Conservation (phyloP, 495 filamentous ascomycete genomes). For the Lentithecium fluviatile region DNA sequence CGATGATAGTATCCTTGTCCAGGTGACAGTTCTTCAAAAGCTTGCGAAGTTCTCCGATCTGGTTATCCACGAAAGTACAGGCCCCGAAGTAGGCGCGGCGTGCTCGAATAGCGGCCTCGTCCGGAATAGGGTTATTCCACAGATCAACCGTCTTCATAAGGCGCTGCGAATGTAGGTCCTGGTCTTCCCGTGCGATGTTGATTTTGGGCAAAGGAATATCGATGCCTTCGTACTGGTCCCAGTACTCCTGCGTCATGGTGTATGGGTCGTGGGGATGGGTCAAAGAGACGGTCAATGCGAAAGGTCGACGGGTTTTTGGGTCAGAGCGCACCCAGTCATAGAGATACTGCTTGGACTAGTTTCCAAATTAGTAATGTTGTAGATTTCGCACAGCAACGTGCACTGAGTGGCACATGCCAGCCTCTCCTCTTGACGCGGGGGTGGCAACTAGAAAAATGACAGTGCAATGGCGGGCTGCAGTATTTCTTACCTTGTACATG, state of each 20-base stretch:
- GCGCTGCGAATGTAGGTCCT: conserved; percentile 78
- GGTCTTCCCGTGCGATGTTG: conserved; percentile 68
- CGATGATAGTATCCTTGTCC: conserved; percentile 75
- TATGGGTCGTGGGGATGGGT: conserved; percentile 93
- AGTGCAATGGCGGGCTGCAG: neutral
- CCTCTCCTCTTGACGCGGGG: no score
- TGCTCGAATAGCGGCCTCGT: conserved; percentile 75
- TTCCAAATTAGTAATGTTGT: neutral
- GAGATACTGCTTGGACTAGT: conserved; percentile 66
- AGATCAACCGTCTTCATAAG: conserved; percentile 78
- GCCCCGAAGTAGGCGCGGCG: conserved; percentile 84
- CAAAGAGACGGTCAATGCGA: conserved; percentile 84
- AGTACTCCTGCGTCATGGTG: conserved; percentile 82
- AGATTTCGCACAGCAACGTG: no score
- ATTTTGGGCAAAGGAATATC: conserved; percentile 79
- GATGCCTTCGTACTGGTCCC: conserved; percentile 84
- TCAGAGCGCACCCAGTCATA: conserved; percentile 76
- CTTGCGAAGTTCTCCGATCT: conserved; percentile 73
- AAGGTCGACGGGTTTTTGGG: conserved; percentile 62
- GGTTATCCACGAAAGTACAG: conserved; percentile 84
- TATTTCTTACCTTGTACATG: conserved; percentile 61
- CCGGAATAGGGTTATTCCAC: conserved; percentile 70
- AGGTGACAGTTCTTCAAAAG: conserved; percentile 72
- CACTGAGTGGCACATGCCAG: no score
- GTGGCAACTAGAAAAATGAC: no score